A percentile compares a stretch with the other conserved stretches of the same genome.
These are phyloP conservation scores for Rhypophila decipiens DNA, from an alignment of 495 filamentous ascomycete species.

Conservation along the genomic window DNA sequence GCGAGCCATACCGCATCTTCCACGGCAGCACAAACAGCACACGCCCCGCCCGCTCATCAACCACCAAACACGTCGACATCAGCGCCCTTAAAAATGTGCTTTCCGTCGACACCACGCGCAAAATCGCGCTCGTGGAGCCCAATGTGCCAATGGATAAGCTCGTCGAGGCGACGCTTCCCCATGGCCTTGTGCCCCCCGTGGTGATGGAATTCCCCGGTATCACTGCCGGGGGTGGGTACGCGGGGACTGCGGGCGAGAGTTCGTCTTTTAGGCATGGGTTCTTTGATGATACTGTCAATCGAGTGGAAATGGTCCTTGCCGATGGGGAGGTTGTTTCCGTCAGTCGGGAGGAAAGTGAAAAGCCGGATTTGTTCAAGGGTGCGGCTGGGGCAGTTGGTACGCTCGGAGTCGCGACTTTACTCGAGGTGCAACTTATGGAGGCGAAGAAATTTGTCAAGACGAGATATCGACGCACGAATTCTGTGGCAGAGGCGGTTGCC, in stretches of 20 bases:
- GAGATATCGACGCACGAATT: constrained; percentile 44
- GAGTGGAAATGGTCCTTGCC: constrained; percentile 55
- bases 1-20: constrained; percentile 64
- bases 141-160: constrained; percentile 62
- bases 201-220: constrained; percentile 62
- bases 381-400: constrained; percentile 53
- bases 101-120: constrained; percentile 28
- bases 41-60: constrained; percentile 39
- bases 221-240: constrained; percentile 57
- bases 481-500: constrained; percentile 36
- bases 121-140: constrained; percentile 52
- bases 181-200: constrained; percentile 53
- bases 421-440: constrained; percentile 48
- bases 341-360: constrained; percentile 22
- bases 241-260: constrained; percentile 56
- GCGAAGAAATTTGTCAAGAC: constrained; percentile 50
- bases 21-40: constrained; percentile 75
- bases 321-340: constrained; percentile 43
- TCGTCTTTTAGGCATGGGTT: constrained; percentile 53
- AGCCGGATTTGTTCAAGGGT: constrained; percentile 47
- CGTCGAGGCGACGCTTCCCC: constrained; percentile 43
- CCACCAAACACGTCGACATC: constrained; percentile 34
- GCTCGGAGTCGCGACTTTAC: constrained; percentile 47
- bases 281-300: constrained; percentile 49
- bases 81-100: constrained; percentile 30